Base-by-base conservation (phyloP, 2,329 filamentous ascomycete species). In the Beauveria sp. region DNA sequence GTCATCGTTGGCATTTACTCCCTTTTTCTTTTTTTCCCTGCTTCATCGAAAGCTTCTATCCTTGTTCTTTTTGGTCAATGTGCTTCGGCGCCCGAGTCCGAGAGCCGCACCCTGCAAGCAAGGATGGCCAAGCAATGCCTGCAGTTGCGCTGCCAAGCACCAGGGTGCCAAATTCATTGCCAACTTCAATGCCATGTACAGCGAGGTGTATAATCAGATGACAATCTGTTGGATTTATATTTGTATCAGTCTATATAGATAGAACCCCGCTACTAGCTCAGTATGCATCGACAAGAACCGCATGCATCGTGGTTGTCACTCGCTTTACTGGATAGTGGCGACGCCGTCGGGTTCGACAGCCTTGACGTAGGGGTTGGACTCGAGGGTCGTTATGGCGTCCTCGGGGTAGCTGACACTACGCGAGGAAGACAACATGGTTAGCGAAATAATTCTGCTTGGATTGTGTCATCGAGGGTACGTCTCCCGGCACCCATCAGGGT, bases 341-440 rank as follows among this genome's bases (percentile, higher is more conserved):
- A 84, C 80, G 53, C 79, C 75, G 73, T 97, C 91, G 62, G 75
- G 69, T 81, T 97, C 93, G 62, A 96, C 89, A 50, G 69, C 69
- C 69, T 91, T 82, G 72, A 97, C 80, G 70, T 91, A 82, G 65
- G 90, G 84, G 77, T 89, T 83, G 63, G 77, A 79, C 68, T 86
- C 78, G 63, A 97, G 81, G 5, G 87, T 83, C 43, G 75, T 75
- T 62, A 96, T 78, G 18, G 81, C 77, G 70, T 88, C 89, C 14
- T 85, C 80, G 30, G 85, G 84, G 74, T 90, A 91, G 61, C 84
- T 80, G 69, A 92, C 91, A 55, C 92, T 96, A 16, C 26, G 16
- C 30, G 24, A 26, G 24, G 30, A 54, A 41, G 40, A 41, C 2
- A 6, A 24, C 41, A 6, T 34, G 16, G 48, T 65, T 60, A 64